Conservation (phyloP, 208 protist genomes). For the Leishmania gerbilli region DNA sequence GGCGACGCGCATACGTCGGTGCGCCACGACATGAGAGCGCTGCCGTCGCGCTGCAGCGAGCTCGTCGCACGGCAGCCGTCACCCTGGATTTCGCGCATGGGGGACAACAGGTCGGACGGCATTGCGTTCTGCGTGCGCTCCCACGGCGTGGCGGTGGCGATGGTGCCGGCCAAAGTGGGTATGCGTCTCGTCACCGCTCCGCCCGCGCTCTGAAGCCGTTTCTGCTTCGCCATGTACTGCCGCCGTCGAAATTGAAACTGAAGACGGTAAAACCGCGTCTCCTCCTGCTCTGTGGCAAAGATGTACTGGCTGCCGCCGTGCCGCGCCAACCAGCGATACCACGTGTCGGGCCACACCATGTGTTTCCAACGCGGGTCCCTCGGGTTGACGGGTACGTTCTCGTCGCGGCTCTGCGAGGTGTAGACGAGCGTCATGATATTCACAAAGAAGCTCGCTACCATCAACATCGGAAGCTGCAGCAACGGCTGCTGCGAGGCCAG, state of each 20-base stretch:
- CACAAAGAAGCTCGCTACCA: slow-evolving; percentile 71
- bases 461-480: slow-evolving; percentile 64
- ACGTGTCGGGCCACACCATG: slow-evolving; percentile 87
- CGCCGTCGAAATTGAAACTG: slow-evolving; percentile 73
- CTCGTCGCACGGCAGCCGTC: background rate
- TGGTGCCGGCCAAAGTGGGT: background rate
- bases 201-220: slow-evolving; percentile 16
- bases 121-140: slow-evolving; percentile 14
- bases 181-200: background rate
- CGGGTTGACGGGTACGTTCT: slow-evolving; percentile 64
- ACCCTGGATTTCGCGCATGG: background rate
- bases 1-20: slow-evolving; percentile 22
- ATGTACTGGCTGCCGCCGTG: slow-evolving; percentile 93
- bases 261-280: slow-evolving; percentile 70
- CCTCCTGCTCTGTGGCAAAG: slow-evolving; percentile 75
- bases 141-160: background rate
- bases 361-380: slow-evolving; percentile 79
- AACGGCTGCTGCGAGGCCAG: slow-evolving; percentile 54
- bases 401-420: slow-evolving; percentile 63
- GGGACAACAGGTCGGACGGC: background rate
- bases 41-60: background rate
- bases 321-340: slow-evolving; percentile 81
- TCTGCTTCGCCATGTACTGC: slow-evolving; percentile 61
- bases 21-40: background rate
- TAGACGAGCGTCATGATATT: slow-evolving; percentile 90